A percentile compares a stretch with the other conserved stretches of the same genome.
phyloP scores from a whole-genome alignment of 1,284 basidiomycete species.

The Chondrostereum purpureum region DNA sequence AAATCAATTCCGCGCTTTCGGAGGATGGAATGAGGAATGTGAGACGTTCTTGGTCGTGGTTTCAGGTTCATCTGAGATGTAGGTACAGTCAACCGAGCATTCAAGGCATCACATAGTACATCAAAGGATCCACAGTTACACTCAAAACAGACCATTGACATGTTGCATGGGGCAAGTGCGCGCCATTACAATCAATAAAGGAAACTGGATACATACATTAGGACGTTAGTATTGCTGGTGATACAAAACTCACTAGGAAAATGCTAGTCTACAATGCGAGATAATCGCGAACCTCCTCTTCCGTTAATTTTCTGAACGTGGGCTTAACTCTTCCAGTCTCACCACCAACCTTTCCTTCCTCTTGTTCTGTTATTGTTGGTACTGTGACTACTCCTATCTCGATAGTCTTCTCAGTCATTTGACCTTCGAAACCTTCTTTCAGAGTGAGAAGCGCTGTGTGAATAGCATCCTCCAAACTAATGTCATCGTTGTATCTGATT shows the following conservation, averaged over 20 bases:
- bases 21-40: too few species aligned
- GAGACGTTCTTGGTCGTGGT: too few species aligned
- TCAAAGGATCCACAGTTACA: too few species aligned
- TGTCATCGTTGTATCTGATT: slow-evolving; percentile 94
- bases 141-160: too few species aligned
- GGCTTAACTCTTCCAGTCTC: slow-evolving; percentile 74
- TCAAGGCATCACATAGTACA: too few species aligned
- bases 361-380: slow-evolving; percentile 72
- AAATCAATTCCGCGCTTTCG: too few species aligned
- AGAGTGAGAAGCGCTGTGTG: slow-evolving; percentile 98
- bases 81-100: too few species aligned
- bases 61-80: too few species aligned
- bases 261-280: slow-evolving; percentile 57
- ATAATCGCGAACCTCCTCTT: slow-evolving; percentile 94
- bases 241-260: slow-evolving; percentile 6
- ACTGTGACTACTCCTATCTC: slow-evolving; percentile 96
- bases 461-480: slow-evolving; percentile 97
- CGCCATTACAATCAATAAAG: too few species aligned
- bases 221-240: too few species aligned
- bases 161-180: too few species aligned
- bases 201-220: too few species aligned
- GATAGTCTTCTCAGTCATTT: slow-evolving; percentile 99
- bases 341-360: slow-evolving; percentile 65
- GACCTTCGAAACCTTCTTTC: slow-evolving; percentile 98
- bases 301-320: slow-evolving; percentile 88